Conservation (phyloP, 2,329 filamentous ascomycete species). For the Apiospora kogelbergensis region DNA sequence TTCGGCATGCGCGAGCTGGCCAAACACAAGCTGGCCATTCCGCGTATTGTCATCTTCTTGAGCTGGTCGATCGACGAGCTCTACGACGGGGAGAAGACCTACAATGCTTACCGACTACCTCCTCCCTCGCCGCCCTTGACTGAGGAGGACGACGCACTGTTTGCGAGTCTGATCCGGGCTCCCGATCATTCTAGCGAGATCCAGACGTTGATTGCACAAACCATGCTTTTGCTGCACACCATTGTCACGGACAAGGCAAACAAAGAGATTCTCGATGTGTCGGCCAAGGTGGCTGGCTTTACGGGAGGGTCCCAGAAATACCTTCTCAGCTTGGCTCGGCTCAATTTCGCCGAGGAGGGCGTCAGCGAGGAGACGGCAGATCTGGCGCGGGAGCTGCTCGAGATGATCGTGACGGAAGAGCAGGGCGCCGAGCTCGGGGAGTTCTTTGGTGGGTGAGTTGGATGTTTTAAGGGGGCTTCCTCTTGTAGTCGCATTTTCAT, state of each 20-base stretch:
- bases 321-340: constrained; percentile 72
- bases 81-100: constrained; percentile 56
- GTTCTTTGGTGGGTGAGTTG: constrained; percentile 34
- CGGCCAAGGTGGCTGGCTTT: constrained; percentile 68
- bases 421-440: constrained; percentile 46
- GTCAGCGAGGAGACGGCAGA: constrained; percentile 81
- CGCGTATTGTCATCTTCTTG: constrained; percentile 68
- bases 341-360: constrained; percentile 79
- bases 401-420: constrained; percentile 78
- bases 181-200: constrained; percentile 27
- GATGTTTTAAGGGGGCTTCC: neutral
- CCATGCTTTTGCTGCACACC: constrained; percentile 50
- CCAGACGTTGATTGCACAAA: constrained; percentile 47
- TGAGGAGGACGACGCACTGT: constrained; percentile 17
- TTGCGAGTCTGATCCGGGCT: neutral
- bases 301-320: constrained; percentile 79
- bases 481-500: neutral
- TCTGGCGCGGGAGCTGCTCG: constrained; percentile 78
- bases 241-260: constrained; percentile 50
- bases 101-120: constrained; percentile 19
- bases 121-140: neutral
- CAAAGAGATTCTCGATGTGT: constrained; percentile 56
- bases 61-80: constrained; percentile 70
- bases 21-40: constrained; percentile 67
- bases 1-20: constrained; percentile 68